Conservation (phyloP, 2,329 filamentous ascomycete species). For the Phaeophleospora eucalypticola region DNA sequence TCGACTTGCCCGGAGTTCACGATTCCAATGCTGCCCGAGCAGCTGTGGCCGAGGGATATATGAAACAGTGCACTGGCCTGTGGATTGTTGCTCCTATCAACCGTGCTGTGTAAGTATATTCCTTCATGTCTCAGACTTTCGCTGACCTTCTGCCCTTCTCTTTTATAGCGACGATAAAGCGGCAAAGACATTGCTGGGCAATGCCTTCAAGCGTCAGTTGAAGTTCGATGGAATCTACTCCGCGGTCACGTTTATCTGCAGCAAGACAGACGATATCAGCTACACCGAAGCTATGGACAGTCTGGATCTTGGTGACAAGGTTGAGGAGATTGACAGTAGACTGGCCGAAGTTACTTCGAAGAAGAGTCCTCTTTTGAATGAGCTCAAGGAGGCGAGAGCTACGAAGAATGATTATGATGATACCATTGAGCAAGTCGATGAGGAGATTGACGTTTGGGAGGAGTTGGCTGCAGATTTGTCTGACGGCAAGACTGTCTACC, state of each 20-base stretch:
- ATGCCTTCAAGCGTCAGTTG: slow-evolving; percentile 56
- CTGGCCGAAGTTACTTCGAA: slow-evolving; percentile 25
- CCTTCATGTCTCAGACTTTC: too few relatives aligned
- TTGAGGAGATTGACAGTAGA: slow-evolving; percentile 25
- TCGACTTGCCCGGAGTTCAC: slow-evolving; percentile 57
- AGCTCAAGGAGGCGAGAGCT: slow-evolving; percentile 32
- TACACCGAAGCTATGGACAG: slow-evolving; percentile 42
- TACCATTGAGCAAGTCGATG: slow-evolving; percentile 36
- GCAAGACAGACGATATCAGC: slow-evolving; percentile 60
- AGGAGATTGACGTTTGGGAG: slow-evolving; percentile 47
- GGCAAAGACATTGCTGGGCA: slow-evolving; percentile 53
- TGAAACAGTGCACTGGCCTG: slow-evolving; percentile 56
- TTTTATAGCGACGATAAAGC: slow-evolving; percentile 58
- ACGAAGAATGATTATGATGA: slow-evolving; percentile 34
- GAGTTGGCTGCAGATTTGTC: slow-evolving; percentile 36
- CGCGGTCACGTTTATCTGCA: slow-evolving; percentile 58
- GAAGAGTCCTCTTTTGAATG: slow-evolving; percentile 17
- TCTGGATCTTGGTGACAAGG: slow-evolving; percentile 35
- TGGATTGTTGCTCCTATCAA: slow-evolving; percentile 63
- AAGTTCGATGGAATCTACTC: slow-evolving; percentile 55
- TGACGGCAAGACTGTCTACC: slow-evolving; percentile 42
- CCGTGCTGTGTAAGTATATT: too few relatives aligned
- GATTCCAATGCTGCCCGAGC: slow-evolving; percentile 59
- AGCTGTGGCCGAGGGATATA: slow-evolving; percentile 55
- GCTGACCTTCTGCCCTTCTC: too few relatives aligned